Evolutionary conservation across 2,329 filamentous ascomycete genomes (phyloP), one percentile per base, ranked within the genome.

Genomic region (Aspergillus proliferans): DNA sequence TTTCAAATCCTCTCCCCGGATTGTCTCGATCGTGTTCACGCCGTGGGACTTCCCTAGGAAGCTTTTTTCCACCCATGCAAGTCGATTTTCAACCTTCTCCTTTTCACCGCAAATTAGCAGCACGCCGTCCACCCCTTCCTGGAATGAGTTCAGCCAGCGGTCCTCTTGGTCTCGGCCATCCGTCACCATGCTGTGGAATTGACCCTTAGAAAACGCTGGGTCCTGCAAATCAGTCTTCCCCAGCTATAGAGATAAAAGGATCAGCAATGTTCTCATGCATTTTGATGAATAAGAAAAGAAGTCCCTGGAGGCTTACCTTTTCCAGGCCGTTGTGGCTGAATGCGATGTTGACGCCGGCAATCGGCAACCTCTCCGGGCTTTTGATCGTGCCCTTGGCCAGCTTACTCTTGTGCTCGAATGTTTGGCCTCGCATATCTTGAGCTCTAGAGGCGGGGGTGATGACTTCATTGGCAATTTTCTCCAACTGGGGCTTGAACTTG

Each of bases 101-200:
- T 15, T 15, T 15, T 15, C 15, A n/a, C 30, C 47, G 40, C 39
- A 26, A 33, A 42, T 46, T 38, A 49, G 28, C 19, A 49, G 15
- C 5, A 49, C 44, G 3, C 50, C 50, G 21, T 49, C 43, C 9
- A 44, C 43, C 24, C 24, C 18, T 34, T 36, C n/a, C 46, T 45
- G 14, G 24, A 26, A 19, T 39, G 14, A 22, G 15, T 39, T 9
- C 51, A 34, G 10, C 40, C 5, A 52, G 45, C 18, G 55, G 52
- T 1, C 53, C 24, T 8, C 42, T 21, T 47, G 48, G 21, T 56
- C 52, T 39, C 52, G 46, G 1, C 54, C 52, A 21, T 56, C 54
- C 7, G 36, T 44, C 9, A 49, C 45, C 33, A 56, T 41, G 46
- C 53, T 52, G 1, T 15, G 24, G 21, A 43, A 49, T 52, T 55